Evolutionary conservation across 2,329 filamentous ascomycete genomes (phyloP), one percentile per base, ranked within the genome.

Genomic region (Claviceps sorghi): DNA sequence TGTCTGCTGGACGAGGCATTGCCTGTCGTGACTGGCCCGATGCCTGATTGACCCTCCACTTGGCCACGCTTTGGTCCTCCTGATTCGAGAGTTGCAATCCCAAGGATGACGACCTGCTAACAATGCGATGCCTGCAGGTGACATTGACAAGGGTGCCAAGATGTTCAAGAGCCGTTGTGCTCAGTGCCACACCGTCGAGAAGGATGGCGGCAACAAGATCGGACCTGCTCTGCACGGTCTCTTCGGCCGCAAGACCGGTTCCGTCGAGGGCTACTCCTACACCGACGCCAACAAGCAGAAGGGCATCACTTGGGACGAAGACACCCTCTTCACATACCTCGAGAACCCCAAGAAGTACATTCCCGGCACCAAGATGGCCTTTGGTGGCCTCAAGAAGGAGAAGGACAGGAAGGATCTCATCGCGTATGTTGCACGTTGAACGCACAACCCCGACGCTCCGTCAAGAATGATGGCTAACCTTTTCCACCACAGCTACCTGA

Each of bases 341-440:
- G 93, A 98, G 83, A 97, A 97, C 86, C 93, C 93, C 77, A 98
- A 98, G 86, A 97, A 97, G 82, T 98, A 90, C 83, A 96, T 98
- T 61, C 93, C 93, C 63, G 93, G 93, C 64, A 98, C 93, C 78
- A 98, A 97, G 88, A 98, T 98, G 93, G 93, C 93, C 66, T 98
- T 97, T 71, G 93, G 93, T 77, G 93, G 93, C 73, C 82, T 98
- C 69, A 98, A 98, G 90, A 98, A 98, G 88, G 82, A 83, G 69
- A 97, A 97, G 87, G 93, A 97, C 79, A 83, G 93, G 72, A 95
- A 97, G 73, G 91, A 98, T 75, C 80, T 98, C 66, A 95, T 98
- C 82, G 89, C 88, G 85, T 91, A 86, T 65, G 85, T 80, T 26
- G 19, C 22, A 8, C 26, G 13, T 1, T 19, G 7, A 6, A 7